phyloP scores from a whole-genome alignment of 179 eudicot genomes.

The Sideroxylon spinosum region DNA sequence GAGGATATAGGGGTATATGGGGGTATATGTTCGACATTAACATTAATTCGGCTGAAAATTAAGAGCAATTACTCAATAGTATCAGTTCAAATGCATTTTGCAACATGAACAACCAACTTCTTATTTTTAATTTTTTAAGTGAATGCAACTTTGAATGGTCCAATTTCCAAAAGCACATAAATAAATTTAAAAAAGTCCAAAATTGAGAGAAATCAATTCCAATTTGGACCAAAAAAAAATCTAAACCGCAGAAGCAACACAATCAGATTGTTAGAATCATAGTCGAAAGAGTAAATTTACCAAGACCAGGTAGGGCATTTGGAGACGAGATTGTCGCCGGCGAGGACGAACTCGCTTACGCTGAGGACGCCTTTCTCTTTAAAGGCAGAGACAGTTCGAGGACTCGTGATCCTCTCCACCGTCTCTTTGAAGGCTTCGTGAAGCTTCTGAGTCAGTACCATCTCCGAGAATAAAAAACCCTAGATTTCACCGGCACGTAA shows the following conservation, averaged over 20 bases:
- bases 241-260: background rate
- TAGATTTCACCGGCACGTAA: background rate
- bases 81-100: background rate
- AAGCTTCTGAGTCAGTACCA: slow-evolving; percentile 75
- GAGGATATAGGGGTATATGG: background rate
- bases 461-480: slow-evolving; percentile 11
- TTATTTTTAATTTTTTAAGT: background rate
- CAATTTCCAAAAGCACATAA: background rate
- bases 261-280: background rate
- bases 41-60: background rate
- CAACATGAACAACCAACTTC: background rate
- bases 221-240: background rate
- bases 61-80: background rate
- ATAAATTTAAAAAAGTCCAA: background rate
- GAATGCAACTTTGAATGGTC: background rate
- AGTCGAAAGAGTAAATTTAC: slow-evolving; percentile 25
- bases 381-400: slow-evolving; percentile 88
- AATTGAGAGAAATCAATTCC: too few relatives aligned
- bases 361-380: slow-evolving; percentile 94
- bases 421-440: slow-evolving; percentile 93
- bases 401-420: slow-evolving; percentile 80
- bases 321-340: slow-evolving; percentile 95
- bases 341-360: slow-evolving; percentile 73
- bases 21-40: background rate
- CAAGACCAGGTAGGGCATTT: slow-evolving; percentile 99